Conservation (phyloP, 169 alveolate genomes). For the Miamiensis avidus region DNA sequence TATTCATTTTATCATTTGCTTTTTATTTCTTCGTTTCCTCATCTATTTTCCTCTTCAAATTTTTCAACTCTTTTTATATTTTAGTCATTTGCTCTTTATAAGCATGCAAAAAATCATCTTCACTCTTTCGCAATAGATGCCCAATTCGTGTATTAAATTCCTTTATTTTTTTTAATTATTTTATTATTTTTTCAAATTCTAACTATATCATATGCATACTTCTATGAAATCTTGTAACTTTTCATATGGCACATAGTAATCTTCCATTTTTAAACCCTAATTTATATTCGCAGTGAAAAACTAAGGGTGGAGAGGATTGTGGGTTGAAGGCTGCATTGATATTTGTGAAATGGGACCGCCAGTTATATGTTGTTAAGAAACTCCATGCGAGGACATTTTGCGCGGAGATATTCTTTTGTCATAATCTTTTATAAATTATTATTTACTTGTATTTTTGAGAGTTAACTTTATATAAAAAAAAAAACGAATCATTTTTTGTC, state of each 20-base stretch:
- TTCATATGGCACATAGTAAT: not conserved
- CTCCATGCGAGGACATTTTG: too few species aligned
- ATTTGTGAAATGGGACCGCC: too few species aligned
- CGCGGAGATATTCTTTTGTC: too few species aligned
- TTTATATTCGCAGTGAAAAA: not conserved
- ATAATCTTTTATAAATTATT: too few species aligned
- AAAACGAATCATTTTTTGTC: too few species aligned
- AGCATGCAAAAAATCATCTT: slow-evolving; percentile 53
- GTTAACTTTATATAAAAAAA: too few species aligned
- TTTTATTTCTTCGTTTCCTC: slow-evolving; percentile 49
- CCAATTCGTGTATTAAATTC: slow-evolving; percentile 7
- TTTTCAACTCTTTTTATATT: slow-evolving; percentile 41
- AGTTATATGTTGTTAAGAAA: too few species aligned
- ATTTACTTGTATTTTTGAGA: too few species aligned
- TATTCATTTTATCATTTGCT: slow-evolving; percentile 49
- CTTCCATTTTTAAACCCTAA: not conserved
- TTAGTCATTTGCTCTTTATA: slow-evolving; percentile 44
- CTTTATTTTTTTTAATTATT: not conserved
- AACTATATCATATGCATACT: too few species aligned
- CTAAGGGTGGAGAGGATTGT: too few species aligned
- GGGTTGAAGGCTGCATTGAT: too few species aligned
- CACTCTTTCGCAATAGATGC: slow-evolving; percentile 28
- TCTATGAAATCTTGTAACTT: not conserved
- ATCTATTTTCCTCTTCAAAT: slow-evolving; percentile 45
- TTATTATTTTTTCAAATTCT: too few species aligned